These are phyloP conservation scores for Boletus pseudo-olivaceus DNA, from an alignment of 768 basidiomycete species.

Conservation along the genomic window DNA sequence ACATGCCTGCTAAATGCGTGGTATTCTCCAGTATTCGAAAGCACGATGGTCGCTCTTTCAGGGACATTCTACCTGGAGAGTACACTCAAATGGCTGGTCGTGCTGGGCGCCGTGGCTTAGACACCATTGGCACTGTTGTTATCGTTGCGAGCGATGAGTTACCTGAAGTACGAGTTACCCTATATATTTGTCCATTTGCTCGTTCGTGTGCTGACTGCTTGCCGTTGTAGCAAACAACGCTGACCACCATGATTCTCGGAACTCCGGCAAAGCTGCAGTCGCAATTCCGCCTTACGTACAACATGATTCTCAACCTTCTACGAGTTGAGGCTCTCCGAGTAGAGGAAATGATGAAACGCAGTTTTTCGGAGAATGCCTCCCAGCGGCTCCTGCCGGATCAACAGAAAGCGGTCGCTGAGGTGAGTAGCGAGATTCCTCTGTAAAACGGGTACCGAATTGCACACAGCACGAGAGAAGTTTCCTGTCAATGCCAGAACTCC, in stretches of 20 bases:
- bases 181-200: background rate
- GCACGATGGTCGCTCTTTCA: constrained; percentile 90
- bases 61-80: constrained; percentile 86
- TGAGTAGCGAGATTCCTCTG: constrained; percentile 31
- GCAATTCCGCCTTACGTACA: constrained; percentile 97
- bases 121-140: constrained; percentile 93
- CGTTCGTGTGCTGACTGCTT: background rate
- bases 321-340: constrained; percentile 94
- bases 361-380: constrained; percentile 97
- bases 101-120: constrained; percentile 92
- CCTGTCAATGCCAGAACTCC: constrained; percentile 56
- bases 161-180: constrained; percentile 65
- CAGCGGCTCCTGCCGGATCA: constrained; percentile 91
- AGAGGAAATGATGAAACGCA: constrained; percentile 99
- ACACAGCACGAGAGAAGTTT: constrained; percentile 69
- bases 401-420: constrained; percentile 83
- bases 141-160: constrained; percentile 80
- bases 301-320: constrained; percentile 97
- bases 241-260: constrained; percentile 93
- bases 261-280: constrained; percentile 87
- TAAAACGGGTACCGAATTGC: constrained; percentile 6
- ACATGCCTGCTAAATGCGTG: constrained; percentile 98
- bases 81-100: constrained; percentile 99
- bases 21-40: constrained; percentile 95
- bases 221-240: constrained; percentile 55